Evolutionary conservation across 225 moss, liverwort and hornwort species (phyloP).

Genomic region (Pseudisothecium myosuroides): DNA sequence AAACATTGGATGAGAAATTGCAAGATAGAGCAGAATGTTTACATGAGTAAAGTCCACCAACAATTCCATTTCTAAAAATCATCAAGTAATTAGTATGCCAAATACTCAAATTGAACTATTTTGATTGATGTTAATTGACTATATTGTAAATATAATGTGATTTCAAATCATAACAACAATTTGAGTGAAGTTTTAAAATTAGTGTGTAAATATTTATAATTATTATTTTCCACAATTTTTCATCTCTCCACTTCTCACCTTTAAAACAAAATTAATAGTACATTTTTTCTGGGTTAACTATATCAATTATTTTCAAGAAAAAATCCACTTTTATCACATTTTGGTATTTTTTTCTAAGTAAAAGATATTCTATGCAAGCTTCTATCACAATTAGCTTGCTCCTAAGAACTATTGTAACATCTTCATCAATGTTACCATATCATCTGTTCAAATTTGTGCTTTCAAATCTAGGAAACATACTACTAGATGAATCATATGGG

Average conservation of each 20-base stretch:
- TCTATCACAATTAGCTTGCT: no score
- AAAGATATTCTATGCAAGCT: not conserved
- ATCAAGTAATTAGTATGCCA: not conserved
- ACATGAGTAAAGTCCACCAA: not conserved
- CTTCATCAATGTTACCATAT: no score
- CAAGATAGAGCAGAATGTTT: not conserved
- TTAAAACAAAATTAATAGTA: not conserved
- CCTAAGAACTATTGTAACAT: no score
- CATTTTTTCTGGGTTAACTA: not conserved
- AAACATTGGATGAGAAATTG: not conserved
- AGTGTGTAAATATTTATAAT: not conserved
- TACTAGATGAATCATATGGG: no score
- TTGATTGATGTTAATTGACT: not conserved
- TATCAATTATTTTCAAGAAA: not conserved
- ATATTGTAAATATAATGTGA: not conserved
- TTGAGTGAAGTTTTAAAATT: not conserved
- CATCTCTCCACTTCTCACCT: no score
- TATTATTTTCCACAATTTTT: not conserved
- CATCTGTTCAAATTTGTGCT: no score
- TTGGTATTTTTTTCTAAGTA: not conserved
- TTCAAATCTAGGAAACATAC: no score
- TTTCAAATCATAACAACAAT: not conserved
- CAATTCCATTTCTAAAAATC: not conserved
- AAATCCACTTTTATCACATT: not conserved
- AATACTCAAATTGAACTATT: not conserved